Evolutionary conservation across 2,329 filamentous ascomycete species (phyloP), one percentile per base, ranked within the genome.

Genomic region (Diplocarpon rosae): DNA sequence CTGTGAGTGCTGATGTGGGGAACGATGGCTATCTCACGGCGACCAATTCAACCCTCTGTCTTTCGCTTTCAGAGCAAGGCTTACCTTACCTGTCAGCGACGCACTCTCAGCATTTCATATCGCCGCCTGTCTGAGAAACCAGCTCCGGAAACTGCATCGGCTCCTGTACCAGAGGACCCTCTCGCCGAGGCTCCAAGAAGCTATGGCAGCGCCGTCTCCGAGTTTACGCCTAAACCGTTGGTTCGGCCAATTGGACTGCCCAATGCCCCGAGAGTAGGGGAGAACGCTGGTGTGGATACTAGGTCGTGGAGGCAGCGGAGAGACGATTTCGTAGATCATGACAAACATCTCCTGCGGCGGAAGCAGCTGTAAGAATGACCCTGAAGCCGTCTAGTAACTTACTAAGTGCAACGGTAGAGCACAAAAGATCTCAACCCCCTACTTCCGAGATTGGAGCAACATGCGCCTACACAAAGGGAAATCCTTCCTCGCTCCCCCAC

Each of bases 391-490:
- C 10, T 2, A 42, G 17, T 34, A 37, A 44, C 42, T 5, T 45
- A n/a, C 55, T 46, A 17, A 42, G 20, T 24, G 39, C 12, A 17
- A 16, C 9, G 15, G 56, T 53, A 86, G 82, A 43, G 85, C 85
- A 36, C 73, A 76, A 54, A 79, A 87, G 62, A 81, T 93, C 59
- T 71, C 81, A 15, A 85, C 85, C 47, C 89, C 90, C 2, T 98
- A 98, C 66, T 98, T 95, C 69, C 84, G 88, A 63, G 90, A 98
- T 71, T 95, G 88, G 84, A 78, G 77, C 48, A 92, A 93, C 66
- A 76, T 95, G 64, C 72, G 73, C 42, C 75, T 81, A 53, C 81
- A 92, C 66, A 78, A 88, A 57, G 92, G 92, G 59, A 98, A 98
- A 66, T 87, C 87, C 17, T 98, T 95, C 67, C 69, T 90, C 41